Evolutionary conservation across 2,329 filamentous ascomycete species (phyloP), one percentile per base, ranked within the genome.

Genomic region (Neophaeococcomyces mojaviensis): DNA sequence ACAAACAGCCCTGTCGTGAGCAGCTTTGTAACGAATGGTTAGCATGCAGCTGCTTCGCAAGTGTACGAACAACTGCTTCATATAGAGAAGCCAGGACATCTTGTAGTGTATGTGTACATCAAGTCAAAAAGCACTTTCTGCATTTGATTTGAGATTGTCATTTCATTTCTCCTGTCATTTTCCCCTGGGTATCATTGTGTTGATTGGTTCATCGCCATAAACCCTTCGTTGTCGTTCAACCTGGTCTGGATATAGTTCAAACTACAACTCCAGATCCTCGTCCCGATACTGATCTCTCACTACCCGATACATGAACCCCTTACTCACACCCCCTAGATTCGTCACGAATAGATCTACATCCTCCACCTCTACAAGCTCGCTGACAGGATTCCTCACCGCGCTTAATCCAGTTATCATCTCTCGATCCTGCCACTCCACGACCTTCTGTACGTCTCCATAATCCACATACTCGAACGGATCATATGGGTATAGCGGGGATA

Each of bases 401-500:
- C 92, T 77, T 22, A 55, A 35, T 18, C 51, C 55, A 37, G 87
- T 81, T 41, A 94, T 81, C 57, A 95, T 76, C 32, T 81, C 74
- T 4, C 87, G 88, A 52, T 96, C 84, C 16, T 86, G 78, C 61
- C 87, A 95, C 32, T 74, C 76, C 35, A 92, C 78, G 47, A 88
- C 82, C 54, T 78, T 83, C 44, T 83, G 81, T 1, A 88, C 80
- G 61, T 89, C 82, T 13, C 88, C 90, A 68, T 88, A 88, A 67
- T 96, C 90, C 48, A 95, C 85, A 50, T 94, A 70, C 3, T 81
- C 79, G 53, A 88, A 84, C 44, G 85, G 82, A 58, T 92, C 82
- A 58, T 88, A 89, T 1, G 88, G 85, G 58, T 88, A 90, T 49
- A 94, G 82, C 0, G 92, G 89, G 56, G 87, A 94, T 46, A 98